Conservation (phyloP, 1,284 basidiomycete species). For the Rhizopogon parksii region DNA sequence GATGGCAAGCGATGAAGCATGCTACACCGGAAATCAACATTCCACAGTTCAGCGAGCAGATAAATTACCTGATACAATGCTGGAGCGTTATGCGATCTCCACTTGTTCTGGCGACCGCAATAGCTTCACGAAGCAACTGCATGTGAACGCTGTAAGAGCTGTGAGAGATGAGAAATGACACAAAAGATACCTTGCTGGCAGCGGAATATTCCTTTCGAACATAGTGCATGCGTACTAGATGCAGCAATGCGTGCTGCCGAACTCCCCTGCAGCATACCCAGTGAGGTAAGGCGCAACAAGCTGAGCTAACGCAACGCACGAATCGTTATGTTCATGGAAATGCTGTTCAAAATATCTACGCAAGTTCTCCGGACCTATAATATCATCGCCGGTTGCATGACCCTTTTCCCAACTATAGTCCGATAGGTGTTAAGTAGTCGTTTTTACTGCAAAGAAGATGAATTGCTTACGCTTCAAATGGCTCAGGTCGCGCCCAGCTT, state of each 20-base stretch:
- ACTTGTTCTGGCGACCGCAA: constrained; percentile 62
- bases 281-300: constrained; percentile 2
- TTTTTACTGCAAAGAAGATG: neutral
- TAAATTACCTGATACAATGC: constrained; percentile 63
- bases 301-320: constrained; percentile 39
- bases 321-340: constrained; percentile 71
- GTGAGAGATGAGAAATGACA: neutral
- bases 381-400: constrained; percentile 57
- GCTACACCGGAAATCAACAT: constrained; percentile 32
- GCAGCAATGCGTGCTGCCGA: constrained; percentile 70
- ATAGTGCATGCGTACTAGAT: constrained; percentile 73
- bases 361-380: constrained; percentile 59
- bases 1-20: constrained; percentile 63
- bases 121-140: constrained; percentile 68
- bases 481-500: constrained; percentile 52
- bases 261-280: constrained; percentile 44
- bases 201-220: constrained; percentile 57
- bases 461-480: constrained; percentile 51
- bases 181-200: constrained; percentile 49
- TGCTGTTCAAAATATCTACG: constrained; percentile 76
- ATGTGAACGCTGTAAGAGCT: constrained; percentile 5
- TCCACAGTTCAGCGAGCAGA: neutral
- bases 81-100: constrained; percentile 67
- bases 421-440: neutral
- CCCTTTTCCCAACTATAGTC: constrained; percentile 58